Conservation (phyloP, 768 basidiomycete species). For the Russula virescens region DNA sequence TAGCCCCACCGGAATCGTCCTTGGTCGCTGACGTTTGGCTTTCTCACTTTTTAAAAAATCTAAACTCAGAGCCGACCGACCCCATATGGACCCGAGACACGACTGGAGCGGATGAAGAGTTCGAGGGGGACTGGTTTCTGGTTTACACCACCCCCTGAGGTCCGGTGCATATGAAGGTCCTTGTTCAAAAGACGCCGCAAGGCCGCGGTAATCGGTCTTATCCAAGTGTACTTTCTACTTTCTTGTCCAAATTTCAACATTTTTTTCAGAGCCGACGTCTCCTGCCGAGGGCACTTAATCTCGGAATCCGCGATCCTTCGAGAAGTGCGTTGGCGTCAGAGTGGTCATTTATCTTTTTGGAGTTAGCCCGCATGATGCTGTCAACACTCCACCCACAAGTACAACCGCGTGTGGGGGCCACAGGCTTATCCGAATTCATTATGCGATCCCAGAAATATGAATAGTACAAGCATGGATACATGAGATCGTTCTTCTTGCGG, state of each 20-base stretch:
- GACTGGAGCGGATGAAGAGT: constrained; percentile 19
- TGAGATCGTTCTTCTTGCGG: constrained; percentile 8
- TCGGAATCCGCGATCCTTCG: constrained; percentile 20
- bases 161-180: constrained; percentile 11
- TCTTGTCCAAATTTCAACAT: constrained; percentile 17
- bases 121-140: constrained; percentile 18
- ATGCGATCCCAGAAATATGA: constrained; percentile 16
- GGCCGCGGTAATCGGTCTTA: constrained; percentile 20
- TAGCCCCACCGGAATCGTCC: not conserved
- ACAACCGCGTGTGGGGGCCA: constrained; percentile 9
- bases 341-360: constrained; percentile 23
- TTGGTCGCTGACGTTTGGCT: constrained; percentile 17
- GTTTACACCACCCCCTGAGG: constrained; percentile 21
- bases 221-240: not conserved
- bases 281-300: constrained; percentile 18
- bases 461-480: constrained; percentile 19
- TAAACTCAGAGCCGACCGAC: constrained; percentile 20
- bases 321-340: constrained; percentile 18
- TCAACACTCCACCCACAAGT: constrained; percentile 14
- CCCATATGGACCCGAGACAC: constrained; percentile 12
- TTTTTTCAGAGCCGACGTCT: constrained; percentile 18
- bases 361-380: constrained; percentile 23
- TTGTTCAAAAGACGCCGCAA: constrained; percentile 18
- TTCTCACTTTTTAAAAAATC: constrained; percentile 3
- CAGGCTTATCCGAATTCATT: constrained; percentile 13